Evolutionary conservation across 371 early-diverging fungal genomes (phyloP), one percentile per base, ranked within the genome.

Genomic region (Mucor ambiguus): DNA sequence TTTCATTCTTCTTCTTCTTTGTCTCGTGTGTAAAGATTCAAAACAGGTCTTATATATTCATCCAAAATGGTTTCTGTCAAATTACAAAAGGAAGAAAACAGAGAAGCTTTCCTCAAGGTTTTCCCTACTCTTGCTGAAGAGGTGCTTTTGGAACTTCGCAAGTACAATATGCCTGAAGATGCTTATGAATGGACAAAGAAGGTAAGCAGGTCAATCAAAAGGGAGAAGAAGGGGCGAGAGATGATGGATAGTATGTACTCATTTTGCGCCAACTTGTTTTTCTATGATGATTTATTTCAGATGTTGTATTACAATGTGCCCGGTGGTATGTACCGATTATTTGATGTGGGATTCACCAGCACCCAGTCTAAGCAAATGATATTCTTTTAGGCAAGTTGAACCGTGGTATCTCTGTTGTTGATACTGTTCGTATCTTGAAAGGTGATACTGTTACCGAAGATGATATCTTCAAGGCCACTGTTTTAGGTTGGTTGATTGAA

Each of bases 401-500:
- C 90, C 94, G 98, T 74, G 98, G 98, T 57, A 80, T 97, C 60
- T 92, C 96, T 18, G 98, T 98, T 30, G 92, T 93, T 26, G 94
- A 95, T 66, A 91, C 98, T 10, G 84, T 94, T 41, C 82, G 86
- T 68, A 89, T 93, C 44, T 81, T 97, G 72, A 86, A 90, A 69
- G 87, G 89, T 49, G 81, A 87, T 55, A 64, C 83, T 54, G 85
- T 93, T 57, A 90, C 94, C 35, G 82, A 83, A 38, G 93, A 95
- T 49, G 93, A 96, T 81, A 84, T 92, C 65, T 85, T 89, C 75
- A 89, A 94, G 80, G 94, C 96, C 46, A 85, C 92, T 75, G 86
- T 95, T 20, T 84, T 98, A 33, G 98, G 98, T 16, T 98, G 98
- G 98, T 87, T 94, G 63, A 87, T 97, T 73, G 98, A 98, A 82